These are phyloP conservation scores for Nitzschia inconspicua DNA, from an alignment of 108 stramenopile genomes.

Conservation along the genomic window DNA sequence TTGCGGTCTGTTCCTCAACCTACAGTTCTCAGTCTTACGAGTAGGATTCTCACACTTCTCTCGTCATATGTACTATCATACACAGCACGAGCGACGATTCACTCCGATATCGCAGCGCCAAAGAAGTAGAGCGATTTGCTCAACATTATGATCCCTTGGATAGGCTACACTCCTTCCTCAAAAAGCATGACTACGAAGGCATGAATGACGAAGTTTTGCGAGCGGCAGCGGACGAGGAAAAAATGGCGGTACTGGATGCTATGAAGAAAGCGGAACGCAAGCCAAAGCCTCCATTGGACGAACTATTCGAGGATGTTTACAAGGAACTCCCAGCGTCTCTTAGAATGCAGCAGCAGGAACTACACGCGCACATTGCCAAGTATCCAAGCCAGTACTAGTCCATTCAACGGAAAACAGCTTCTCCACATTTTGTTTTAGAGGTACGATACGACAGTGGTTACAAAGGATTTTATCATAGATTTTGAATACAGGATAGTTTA, in stretches of 20 bases:
- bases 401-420: not conserved
- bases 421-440: not conserved
- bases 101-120: constrained; percentile 73
- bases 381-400: constrained; percentile 51
- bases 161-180: constrained; percentile 71
- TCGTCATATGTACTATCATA: not conserved
- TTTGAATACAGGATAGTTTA: not conserved
- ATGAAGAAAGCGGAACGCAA: constrained; percentile 88
- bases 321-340: constrained; percentile 85
- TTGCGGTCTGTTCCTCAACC: no score
- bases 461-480: not conserved
- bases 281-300: constrained; percentile 59
- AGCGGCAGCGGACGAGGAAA: constrained; percentile 66
- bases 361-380: constrained; percentile 66
- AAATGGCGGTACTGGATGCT: constrained; percentile 75
- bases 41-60: not conserved
- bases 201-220: constrained; percentile 59
- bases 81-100: constrained; percentile 93
- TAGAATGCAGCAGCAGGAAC: constrained; percentile 69
- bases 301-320: constrained; percentile 95
- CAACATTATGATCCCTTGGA: constrained; percentile 71
- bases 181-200: constrained; percentile 45
- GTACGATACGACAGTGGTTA: not conserved
- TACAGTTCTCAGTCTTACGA: not conserved
- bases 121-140: constrained; percentile 77